These are phyloP conservation scores for Naganishia sp. DNA, from an alignment of 1,284 basidiomycete species.

Conservation along the genomic window DNA sequence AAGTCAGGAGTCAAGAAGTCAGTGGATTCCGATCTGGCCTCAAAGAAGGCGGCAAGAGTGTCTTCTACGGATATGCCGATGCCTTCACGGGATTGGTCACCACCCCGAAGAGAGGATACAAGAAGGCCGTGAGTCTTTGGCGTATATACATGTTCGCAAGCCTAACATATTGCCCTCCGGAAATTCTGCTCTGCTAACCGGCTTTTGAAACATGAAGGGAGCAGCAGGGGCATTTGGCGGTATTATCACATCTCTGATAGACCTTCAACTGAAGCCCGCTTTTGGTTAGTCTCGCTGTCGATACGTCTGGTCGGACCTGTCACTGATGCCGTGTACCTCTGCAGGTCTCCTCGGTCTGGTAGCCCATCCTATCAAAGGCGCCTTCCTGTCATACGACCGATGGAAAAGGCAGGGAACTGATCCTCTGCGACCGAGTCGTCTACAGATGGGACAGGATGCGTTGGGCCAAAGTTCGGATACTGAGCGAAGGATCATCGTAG, in stretches of 20 bases:
- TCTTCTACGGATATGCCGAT: slow-evolving; percentile 58
- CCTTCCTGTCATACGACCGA: slow-evolving; percentile 7
- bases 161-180: background rate
- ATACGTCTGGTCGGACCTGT: background rate
- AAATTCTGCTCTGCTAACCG: background rate
- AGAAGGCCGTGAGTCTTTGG: slow-evolving; percentile 54
- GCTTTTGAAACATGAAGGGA: slow-evolving; percentile 1
- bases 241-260: slow-evolving; percentile 10
- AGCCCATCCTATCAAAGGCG: slow-evolving; percentile 26
- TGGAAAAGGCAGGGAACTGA: slow-evolving; percentile 14
- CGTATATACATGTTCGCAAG: no score
- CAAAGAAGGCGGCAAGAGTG: slow-evolving; percentile 55
- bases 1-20: slow-evolving; percentile 44
- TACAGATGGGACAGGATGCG: slow-evolving; percentile 14
- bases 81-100: slow-evolving; percentile 61
- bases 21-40: slow-evolving; percentile 57
- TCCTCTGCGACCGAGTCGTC: slow-evolving; percentile 10
- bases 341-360: slow-evolving; percentile 17
- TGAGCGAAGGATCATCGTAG: slow-evolving; percentile 6
- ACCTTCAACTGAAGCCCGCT: slow-evolving; percentile 28
- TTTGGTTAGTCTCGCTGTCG: background rate
- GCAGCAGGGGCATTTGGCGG: slow-evolving; percentile 18
- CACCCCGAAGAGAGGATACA: slow-evolving; percentile 58
- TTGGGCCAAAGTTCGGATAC: background rate
- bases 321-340: background rate